Evolutionary conservation across 805 yeast species (phyloP).

Genomic region (Wickerhamiella occidentalis): DNA sequence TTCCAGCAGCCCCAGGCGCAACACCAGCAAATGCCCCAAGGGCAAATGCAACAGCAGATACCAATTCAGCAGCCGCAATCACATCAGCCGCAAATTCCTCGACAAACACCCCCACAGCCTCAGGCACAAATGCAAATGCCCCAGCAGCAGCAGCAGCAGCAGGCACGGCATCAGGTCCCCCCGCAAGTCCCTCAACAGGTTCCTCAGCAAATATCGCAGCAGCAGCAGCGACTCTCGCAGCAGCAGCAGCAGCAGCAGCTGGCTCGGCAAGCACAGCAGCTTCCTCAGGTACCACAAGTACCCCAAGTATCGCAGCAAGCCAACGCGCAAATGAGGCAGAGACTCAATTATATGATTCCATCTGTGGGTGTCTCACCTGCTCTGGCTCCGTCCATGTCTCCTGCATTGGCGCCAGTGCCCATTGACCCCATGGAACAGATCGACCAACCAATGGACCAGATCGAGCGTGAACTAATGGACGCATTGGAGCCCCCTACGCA

Average conservation of each 20-base stretch:
- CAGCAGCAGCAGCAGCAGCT: background rate
- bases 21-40: background rate
- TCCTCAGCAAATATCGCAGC: background rate
- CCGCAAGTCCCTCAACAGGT: background rate
- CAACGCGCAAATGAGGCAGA: background rate
- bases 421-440: constrained; percentile 3
- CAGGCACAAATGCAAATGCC: constrained; percentile 5
- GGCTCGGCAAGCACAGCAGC: background rate
- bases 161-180: constrained; percentile 1
- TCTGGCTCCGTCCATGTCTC: constrained; percentile 6
- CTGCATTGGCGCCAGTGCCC: constrained; percentile 7
- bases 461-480: constrained; percentile 2
- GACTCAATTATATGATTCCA: background rate
- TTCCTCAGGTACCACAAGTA: background rate
- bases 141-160: background rate
- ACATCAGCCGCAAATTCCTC: background rate
- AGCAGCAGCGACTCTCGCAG: background rate
- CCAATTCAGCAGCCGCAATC: background rate
- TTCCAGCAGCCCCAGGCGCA: background rate
- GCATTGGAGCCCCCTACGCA: background rate
- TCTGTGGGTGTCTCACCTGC: constrained; percentile 6
- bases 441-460: constrained; percentile 1
- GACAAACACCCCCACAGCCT: background rate
- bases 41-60: background rate
- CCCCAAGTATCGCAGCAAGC: background rate